Evolutionary conservation across 1,139 yeast species (phyloP), one percentile per base, ranked within the genome.

Genomic region (Groenewaldozyma auringiensis): DNA sequence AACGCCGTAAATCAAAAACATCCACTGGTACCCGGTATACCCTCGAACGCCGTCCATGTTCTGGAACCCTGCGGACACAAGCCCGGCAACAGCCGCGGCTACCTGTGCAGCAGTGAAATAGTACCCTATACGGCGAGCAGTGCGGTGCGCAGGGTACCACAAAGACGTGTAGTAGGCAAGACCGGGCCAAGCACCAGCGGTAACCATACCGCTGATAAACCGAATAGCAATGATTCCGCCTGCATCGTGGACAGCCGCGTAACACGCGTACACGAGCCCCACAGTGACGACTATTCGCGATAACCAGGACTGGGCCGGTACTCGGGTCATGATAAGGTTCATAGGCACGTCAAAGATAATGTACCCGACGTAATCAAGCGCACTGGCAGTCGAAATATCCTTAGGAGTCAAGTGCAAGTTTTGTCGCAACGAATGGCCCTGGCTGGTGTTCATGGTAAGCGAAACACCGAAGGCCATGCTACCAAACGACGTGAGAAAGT

Each of bases 141-240:
- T 76, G 48, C 94, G 71, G 43, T 83, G 81, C 45, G 81, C 76
- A 1, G 95, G 95, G 58, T 87, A 87, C 94, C 95, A 87, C 55
- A 85, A 69, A 1, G 89, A 78, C 39, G 87, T 72, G 58, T 85
- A 87, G 65, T 85, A 86, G 21, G 89, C 81, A 81, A 87, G 71
- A 9, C 95, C 96, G 1, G 96, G 96, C 95, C 95, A 87, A 2
- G 88, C 80, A 34, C 96, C 96, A 9, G 95, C 95, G 43, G 88
- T 88, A 49, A 83, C 84, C 49, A 83, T 58, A 41, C 96, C 96
- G 21, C 85, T 76, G 49, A 87, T 72, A 47, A 86, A 78, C 52
- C 95, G 73, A 39, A 79, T 66, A 2, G 89, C 94, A 47, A 80
- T 78, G 25, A 85, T 66, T 2, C 94, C 94, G 2, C 72, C 61